Conservation (phyloP, 2,329 filamentous ascomycete species). For the Sarocladiaceae sp. region DNA sequence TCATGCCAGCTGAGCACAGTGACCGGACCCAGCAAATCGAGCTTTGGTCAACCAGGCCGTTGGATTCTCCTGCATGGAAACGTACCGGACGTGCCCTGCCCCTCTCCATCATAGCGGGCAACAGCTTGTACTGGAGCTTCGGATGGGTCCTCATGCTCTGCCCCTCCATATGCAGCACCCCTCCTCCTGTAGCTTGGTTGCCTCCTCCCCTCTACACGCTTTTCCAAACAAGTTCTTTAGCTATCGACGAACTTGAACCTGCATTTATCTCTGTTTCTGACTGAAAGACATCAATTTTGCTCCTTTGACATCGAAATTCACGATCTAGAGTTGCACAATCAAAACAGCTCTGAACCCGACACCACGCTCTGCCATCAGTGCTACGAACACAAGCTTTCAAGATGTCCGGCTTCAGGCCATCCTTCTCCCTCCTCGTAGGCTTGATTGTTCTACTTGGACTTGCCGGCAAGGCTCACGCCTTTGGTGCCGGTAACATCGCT, state of each 20-base stretch:
- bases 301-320: no score
- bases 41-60: neutral
- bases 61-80: no score
- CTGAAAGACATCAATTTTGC: no score
- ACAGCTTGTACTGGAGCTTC: neutral
- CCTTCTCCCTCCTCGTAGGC: constrained; percentile 36
- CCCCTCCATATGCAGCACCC: neutral
- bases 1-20: neutral
- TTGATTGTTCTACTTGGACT: constrained; percentile 61
- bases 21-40: neutral
- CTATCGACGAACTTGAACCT: no score
- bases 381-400: constrained; percentile 11
- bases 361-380: no score
- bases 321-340: neutral
- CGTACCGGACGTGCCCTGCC: no score
- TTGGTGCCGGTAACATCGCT: constrained; percentile 86
- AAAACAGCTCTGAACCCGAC: constrained; percentile 3
- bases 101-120: constrained; percentile 2
- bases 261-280: no score
- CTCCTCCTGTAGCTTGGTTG: neutral
- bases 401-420: constrained; percentile 41
- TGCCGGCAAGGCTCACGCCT: constrained; percentile 64
- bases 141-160: neutral
- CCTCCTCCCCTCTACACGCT: neutral
- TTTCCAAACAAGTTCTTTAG: neutral